Evolutionary conservation across 1,284 basidiomycete genomes (phyloP).

Genomic region (Irpex lacteus): DNA sequence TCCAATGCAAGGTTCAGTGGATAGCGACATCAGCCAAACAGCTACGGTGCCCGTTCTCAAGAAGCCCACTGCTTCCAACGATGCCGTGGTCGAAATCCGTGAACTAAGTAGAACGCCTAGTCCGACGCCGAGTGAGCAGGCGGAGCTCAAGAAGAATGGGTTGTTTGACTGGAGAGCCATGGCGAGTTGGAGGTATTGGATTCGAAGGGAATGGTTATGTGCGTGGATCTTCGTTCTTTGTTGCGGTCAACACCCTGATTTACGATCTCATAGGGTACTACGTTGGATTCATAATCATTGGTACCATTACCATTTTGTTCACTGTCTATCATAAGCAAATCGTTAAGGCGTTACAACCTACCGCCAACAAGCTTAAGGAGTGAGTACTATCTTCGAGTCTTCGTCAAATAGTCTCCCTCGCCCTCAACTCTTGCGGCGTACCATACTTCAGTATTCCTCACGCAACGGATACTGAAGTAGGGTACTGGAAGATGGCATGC

Average conservation of each 20-base stretch:
- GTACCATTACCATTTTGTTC: constrained; percentile 47
- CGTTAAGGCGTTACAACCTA: constrained; percentile 54
- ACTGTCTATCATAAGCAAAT: constrained; percentile 56
- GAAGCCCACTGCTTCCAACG: constrained; percentile 1
- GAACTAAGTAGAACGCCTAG: constrained; percentile 36
- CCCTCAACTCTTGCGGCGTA: neutral
- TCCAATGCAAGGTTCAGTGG: neutral
- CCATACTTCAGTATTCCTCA: neutral
- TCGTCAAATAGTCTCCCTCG: neutral
- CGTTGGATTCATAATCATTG: constrained; percentile 26
- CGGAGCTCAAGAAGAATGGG: constrained; percentile 32
- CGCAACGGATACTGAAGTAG: neutral
- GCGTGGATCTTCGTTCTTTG: constrained; percentile 23
- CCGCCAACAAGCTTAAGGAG: constrained; percentile 48
- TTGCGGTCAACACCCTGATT: constrained; percentile 1
- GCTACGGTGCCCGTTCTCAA: neutral
- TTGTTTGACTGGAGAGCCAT: constrained; percentile 45
- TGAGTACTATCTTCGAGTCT: constrained; percentile 25
- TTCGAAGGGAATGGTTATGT: constrained; percentile 49
- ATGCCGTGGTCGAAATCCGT: constrained; percentile 20
- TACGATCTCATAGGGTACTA: constrained; percentile 31
- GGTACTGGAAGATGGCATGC: neutral
- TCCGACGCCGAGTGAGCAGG: constrained; percentile 38
- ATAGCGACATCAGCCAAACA: constrained; percentile 1
- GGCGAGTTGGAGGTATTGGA: constrained; percentile 44